A percentile compares a stretch with the other conserved stretches of the same genome.
phyloP scores from a whole-genome alignment of 2,329 filamentous ascomycete genomes.

The Aspergillus candidus region DNA sequence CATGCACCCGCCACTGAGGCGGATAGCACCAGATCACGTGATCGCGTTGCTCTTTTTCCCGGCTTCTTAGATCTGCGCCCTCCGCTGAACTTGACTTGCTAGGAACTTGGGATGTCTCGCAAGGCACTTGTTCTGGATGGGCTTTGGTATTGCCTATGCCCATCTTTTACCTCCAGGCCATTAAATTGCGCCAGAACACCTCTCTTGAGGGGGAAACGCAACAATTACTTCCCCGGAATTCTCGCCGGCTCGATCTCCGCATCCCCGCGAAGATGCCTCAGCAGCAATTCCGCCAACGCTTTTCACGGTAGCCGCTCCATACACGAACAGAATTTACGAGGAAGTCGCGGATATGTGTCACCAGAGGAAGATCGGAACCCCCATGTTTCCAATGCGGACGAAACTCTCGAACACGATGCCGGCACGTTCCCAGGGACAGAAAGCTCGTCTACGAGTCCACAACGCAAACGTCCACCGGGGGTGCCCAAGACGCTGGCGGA shows the following conservation, averaged over 20 bases:
- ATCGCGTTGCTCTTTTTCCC: constrained; percentile 1
- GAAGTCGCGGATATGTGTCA: neutral
- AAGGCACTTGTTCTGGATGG: constrained; percentile 30
- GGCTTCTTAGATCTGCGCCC: constrained; percentile 5
- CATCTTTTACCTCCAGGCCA: constrained; percentile 24
- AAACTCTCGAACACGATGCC: neutral
- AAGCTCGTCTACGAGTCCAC: too few species aligned
- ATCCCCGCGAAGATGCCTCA: constrained; percentile 17
- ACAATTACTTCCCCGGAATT: neutral
- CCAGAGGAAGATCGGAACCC: too few species aligned
- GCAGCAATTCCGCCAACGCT: constrained; percentile 6
- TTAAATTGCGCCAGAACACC: constrained; percentile 13
- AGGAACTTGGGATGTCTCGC: constrained; percentile 28
- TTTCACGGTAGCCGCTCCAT: too few species aligned
- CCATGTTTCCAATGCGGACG: neutral
- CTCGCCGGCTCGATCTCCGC: constrained; percentile 5
- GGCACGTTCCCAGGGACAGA: neutral
- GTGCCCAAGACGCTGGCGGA: constrained; percentile 15
- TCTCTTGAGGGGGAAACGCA: constrained; percentile 9
- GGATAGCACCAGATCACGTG: constrained; percentile 10
- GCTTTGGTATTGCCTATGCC: constrained; percentile 39
- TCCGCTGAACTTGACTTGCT: constrained; percentile 7
- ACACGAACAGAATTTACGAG: neutral
- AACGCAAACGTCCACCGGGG: constrained; percentile 4
- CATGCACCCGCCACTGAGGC: too few species aligned